Evolutionary conservation across 139 green algal species (phyloP), one percentile per base, ranked within the genome.

Genomic region (Coelastrella sp.): DNA sequence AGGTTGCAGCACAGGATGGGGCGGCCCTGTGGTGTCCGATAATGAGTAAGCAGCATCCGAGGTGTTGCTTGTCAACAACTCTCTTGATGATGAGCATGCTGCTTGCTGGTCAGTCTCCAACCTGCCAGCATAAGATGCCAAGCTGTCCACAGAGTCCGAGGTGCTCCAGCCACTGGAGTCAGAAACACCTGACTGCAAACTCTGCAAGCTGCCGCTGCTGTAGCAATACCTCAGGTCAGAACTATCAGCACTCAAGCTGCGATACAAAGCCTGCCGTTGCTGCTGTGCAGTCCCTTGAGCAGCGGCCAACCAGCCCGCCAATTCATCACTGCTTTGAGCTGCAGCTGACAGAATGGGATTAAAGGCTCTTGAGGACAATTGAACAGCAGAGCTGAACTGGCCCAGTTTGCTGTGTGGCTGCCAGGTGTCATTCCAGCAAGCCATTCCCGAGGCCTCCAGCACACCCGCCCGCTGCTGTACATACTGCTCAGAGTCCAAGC

Each of bases 231-330:
- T 15, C 66, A 37, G n/a, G 9, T 17, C 25, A 27, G 40, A 63
- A 37, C 67, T 27, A 37, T 60, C 69, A 35, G 5, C 27, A 25
- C 64, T 40, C 7, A 59, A 11, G 21, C 40, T 37, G 69, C 41
- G 40, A 17, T 79, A 41, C 25, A 38, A 27, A 60, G 25, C 25
- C 40, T 3, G 2, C 5, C 21, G 25, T n/a, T 38, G 69, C 75
- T 50, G 35, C 53, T 82, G 51, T 35, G 59, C 53, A 4, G 75
- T 53, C 0, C 75, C 37, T 4, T 11, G 6, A 5, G 75, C 75
- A 34, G 75, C 75, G 17, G 51, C 51, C 23, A 82, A 60, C 75
- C 75, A 82, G 75, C 53, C 53, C 23, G 8, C 32, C 8, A 82
- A 27, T 37, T 82, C 75, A 23, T 35, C 69, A 74, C 66, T 74